Percentiles rank a stretch among this genome's conserved stretches.
Conservation (phyloP, 768 basidiomycete species). For the Russula lepida region DNA sequence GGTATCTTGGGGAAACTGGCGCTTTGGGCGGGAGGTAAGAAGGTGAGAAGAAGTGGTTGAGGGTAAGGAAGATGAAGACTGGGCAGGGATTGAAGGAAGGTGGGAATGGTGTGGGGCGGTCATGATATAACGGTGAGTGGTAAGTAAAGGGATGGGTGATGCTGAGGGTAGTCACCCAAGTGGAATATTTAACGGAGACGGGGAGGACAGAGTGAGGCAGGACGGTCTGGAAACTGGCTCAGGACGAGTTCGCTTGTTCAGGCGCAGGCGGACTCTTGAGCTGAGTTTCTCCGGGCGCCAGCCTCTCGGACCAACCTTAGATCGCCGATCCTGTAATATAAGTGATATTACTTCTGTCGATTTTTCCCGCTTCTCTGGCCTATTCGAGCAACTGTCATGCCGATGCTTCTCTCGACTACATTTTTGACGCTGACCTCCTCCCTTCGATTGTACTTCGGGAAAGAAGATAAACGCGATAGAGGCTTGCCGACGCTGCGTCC, state of each 20-base stretch:
- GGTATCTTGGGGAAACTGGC: not conserved
- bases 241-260: not conserved
- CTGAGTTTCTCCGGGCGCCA: constrained; percentile 11
- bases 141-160: not conserved
- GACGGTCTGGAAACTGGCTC: not conserved
- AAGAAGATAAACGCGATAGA: not conserved
- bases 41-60: not conserved
- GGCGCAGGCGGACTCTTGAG: constrained; percentile 14
- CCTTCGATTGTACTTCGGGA: not conserved
- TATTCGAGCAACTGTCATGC: not conserved
- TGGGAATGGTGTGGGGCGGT: constrained; percentile 3
- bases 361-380: constrained; percentile 1
- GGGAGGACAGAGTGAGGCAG: not conserved
- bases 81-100: constrained; percentile 8
- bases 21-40: not conserved
- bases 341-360: not conserved
- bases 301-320: not conserved
- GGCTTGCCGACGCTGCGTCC: not conserved
- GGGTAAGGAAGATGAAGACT: constrained; percentile 1
- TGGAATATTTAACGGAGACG: not conserved
- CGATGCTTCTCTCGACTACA: not conserved
- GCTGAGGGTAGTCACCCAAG: not conserved
- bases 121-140: not conserved
- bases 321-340: constrained; percentile 4
- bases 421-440: not conserved